Percentiles rank a stretch among this genome's conserved stretches.
Evolutionary conservation across 148 eudicot species (phyloP).

Genomic region (Rheum nobile): DNA sequence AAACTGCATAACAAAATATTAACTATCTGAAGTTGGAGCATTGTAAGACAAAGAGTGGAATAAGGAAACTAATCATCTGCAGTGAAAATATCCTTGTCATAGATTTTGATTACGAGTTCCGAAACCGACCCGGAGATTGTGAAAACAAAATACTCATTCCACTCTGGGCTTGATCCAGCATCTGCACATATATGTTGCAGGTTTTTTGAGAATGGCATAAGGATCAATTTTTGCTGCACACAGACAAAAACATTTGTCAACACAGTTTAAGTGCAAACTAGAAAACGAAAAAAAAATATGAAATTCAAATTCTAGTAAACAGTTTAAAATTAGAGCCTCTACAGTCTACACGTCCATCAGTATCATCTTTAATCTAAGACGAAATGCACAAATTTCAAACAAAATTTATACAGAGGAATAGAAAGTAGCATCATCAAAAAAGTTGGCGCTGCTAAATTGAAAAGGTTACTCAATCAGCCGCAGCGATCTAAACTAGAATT

Average conservation of each 20-base stretch:
- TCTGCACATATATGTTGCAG: neutral
- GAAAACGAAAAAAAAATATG: too few species aligned
- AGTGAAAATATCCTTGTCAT: conserved; percentile 49
- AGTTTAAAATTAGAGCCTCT: too few species aligned
- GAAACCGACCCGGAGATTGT: conserved; percentile 31
- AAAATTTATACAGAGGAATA: too few species aligned
- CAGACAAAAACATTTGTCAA: neutral
- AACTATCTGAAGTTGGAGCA: too few species aligned
- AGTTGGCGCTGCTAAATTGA: too few species aligned
- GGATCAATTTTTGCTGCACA: neutral
- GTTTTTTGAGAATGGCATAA: neutral
- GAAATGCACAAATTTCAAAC: too few species aligned
- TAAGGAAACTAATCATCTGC: conserved; percentile 51
- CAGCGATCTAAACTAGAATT: neutral
- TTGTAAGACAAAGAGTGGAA: neutral
- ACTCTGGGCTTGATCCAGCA: conserved; percentile 29
- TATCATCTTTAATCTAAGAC: too few species aligned
- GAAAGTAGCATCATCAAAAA: too few species aligned
- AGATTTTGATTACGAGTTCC: conserved; percentile 40
- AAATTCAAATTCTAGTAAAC: too few species aligned
- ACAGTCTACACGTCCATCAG: neutral
- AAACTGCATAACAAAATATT: too few species aligned
- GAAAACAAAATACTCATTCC: conserved; percentile 79
- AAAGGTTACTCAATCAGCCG: neutral
- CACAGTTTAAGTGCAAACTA: neutral